Evolutionary conservation across 805 yeast genomes (phyloP).

Genomic region (Monosporozyma aerobia): DNA sequence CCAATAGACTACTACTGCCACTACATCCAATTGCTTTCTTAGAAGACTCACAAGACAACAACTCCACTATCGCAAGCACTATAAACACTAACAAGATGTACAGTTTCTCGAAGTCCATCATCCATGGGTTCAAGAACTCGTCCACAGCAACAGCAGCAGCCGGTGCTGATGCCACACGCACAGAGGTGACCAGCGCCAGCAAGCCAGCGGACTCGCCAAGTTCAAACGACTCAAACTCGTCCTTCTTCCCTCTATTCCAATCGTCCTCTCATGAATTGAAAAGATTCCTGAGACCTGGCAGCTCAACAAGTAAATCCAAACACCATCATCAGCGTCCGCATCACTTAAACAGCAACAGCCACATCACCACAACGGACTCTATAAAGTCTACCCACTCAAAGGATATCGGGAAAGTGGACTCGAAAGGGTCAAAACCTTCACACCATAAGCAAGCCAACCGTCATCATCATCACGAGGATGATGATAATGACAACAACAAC

Average conservation of each 20-base stretch:
- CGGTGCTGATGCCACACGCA: not conserved
- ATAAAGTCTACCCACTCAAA: too few species aligned
- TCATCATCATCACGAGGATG: not conserved
- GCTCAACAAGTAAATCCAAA: not conserved
- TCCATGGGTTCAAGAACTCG: not conserved
- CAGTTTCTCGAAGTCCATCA: not conserved
- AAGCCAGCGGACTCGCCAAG: not conserved
- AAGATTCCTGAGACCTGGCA: slow-evolving; percentile 52
- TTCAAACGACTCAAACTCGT: slow-evolving; percentile 32
- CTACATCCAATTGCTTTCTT: not conserved
- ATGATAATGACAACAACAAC: too few species aligned
- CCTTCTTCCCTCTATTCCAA: slow-evolving; percentile 31
- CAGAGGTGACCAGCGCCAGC: not conserved
- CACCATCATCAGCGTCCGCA: too few species aligned
- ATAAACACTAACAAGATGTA: not conserved
- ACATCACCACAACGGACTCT: too few species aligned
- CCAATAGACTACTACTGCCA: not conserved
- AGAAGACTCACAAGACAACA: too few species aligned
- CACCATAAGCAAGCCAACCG: too few species aligned
- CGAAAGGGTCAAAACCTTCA: too few species aligned
- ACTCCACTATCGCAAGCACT: not conserved
- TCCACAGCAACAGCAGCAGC: not conserved
- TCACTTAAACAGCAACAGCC: too few species aligned
- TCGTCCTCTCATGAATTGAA: slow-evolving; percentile 38
- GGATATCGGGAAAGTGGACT: too few species aligned